A percentile compares a stretch with the other conserved stretches of the same genome.
These are phyloP conservation scores for Monosporascus sp. DNA, from an alignment of 2,329 filamentous ascomycete species.

Conservation along the genomic window DNA sequence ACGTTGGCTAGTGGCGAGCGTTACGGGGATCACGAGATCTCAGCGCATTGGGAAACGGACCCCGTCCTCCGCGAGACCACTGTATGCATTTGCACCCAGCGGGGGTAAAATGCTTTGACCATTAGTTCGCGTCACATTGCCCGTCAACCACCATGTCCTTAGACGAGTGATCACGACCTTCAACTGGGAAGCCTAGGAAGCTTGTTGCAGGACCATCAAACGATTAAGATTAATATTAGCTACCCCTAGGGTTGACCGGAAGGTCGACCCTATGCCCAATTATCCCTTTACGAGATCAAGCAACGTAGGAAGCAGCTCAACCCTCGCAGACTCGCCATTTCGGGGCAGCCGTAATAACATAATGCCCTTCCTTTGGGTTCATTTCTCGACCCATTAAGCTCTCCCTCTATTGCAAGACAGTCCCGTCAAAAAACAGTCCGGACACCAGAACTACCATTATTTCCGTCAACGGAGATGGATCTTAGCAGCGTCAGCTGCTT, in stretches of 20 bases:
- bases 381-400: background rate
- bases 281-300: background rate
- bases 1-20: no score
- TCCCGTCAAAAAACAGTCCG: background rate
- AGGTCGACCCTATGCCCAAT: background rate
- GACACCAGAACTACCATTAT: no score
- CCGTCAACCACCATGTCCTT: no score
- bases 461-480: background rate
- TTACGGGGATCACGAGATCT: no score
- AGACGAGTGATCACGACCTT: background rate
- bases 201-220: background rate
- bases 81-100: no score
- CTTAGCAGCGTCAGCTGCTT: conserved; percentile 6
- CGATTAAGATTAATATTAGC: background rate
- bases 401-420: background rate
- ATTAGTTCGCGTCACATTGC: no score
- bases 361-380: background rate
- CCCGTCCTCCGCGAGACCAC: no score
- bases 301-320: background rate
- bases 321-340: background rate
- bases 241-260: background rate
- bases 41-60: no score
- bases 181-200: background rate
- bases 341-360: background rate
- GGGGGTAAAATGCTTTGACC: no score